Evolutionary conservation across 2,329 filamentous ascomycete species (phyloP), one percentile per base, ranked within the genome.

Genomic region (Calcarisporium arbuscula): DNA sequence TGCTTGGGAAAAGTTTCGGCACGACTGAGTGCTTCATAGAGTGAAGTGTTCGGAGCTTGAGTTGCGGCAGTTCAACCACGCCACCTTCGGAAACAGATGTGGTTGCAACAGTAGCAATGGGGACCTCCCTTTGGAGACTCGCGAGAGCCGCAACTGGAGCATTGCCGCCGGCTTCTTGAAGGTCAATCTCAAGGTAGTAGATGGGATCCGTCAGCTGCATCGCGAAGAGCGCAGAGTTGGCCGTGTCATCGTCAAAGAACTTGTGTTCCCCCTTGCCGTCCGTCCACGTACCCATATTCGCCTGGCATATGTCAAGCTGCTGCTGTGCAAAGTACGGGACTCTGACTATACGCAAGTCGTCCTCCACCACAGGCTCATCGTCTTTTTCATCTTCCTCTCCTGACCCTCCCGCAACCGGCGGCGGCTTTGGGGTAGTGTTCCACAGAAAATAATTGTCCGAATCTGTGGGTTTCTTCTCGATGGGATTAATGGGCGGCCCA

Each of bases 191-290:
- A 21, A 43, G 38, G 19, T 31, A 27, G 29, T 43, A 43, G 23
- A 40, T 30, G 20, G 41, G 41, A 23, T 43, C 38, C 14, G 35
- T 43, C 11, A 43, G 29, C 32, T 43, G 41, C 37, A 43, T 43
- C 15, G 34, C 34, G 8, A 40, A 21, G 4, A 43, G 32, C 3
- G 41, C 38, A 10, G 41, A 40, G 7, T 26, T 40, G 12, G 38
- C 5, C 3, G 32, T 32, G 14, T 35, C 19, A 16, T 40, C 39
- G 5, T 36, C 11, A 25, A 42, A 42, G 14, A 26, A 30, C 7
- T 12, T 28, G 23, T 27, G 20, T 8, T 30, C n/a, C 20, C 6
- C 16, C 19, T 21, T 20, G 10, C 34, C 28, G 18, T 26, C 34
- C 12, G 14, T 7, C 16, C 28, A 31, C 5, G 34, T 26, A 12